phyloP scores from a whole-genome alignment of 129 eudicot genomes.

The Oenanthe sinensis region DNA sequence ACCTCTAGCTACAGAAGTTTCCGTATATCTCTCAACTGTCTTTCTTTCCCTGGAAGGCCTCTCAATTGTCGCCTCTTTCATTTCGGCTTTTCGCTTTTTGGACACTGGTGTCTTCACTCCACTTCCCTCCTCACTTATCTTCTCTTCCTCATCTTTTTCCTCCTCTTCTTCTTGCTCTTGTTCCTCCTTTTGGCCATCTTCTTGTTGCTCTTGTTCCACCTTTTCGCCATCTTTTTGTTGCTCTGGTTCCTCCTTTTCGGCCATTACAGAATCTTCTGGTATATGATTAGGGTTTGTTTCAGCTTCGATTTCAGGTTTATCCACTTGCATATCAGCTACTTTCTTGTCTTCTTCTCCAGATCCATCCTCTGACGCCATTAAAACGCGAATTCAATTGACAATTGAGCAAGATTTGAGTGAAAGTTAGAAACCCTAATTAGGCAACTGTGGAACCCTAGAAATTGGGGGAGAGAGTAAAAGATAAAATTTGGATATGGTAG shows the following conservation, averaged over 20 bases:
- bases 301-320: conserved; percentile 8
- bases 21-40: conserved; percentile 68
- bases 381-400: not conserved
- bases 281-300: conserved; percentile 1
- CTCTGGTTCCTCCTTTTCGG: not conserved
- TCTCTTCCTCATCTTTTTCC: not conserved
- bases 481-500: no score
- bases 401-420: not conserved
- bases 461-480: not conserved
- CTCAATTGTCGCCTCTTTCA: conserved; percentile 35
- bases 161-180: conserved; percentile 3
- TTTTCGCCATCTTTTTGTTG: not conserved
- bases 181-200: not conserved
- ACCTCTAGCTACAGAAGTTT: conserved; percentile 18
- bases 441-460: not conserved
- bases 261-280: not conserved
- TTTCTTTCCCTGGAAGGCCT: conserved; percentile 87
- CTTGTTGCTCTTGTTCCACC: not conserved
- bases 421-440: not conserved
- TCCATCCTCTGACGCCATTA: conserved; percentile 15
- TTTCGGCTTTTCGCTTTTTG: conserved; percentile 18
- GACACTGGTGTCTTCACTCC: conserved; percentile 12
- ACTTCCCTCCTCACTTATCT: conserved; percentile 13
- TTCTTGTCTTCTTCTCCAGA: conserved; percentile 25
- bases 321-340: conserved; percentile 22